Base-by-base conservation (phyloP, 495 filamentous ascomycete genomes). In the Talaromyces thailandensis region DNA sequence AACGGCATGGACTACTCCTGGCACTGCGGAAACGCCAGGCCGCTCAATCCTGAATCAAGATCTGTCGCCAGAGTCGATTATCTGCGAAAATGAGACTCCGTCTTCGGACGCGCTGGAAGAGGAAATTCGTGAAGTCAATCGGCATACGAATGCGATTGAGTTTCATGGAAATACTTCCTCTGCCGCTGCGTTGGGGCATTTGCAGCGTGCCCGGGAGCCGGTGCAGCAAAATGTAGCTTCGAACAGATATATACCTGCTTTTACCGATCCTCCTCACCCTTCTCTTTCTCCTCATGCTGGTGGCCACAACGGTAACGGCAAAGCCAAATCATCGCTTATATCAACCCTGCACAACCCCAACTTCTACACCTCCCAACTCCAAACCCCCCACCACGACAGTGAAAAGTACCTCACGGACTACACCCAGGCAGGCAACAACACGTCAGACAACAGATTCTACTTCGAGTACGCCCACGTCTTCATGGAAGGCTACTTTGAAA, bases 401-500 rank as follows among this genome's bases (percentile, higher is more conserved):
- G 25, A 32, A 2, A 26, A 31, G 8, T 28, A 18, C 5, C 64
- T 75, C 29, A 69, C 69, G 9, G 67, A 71, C 16, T 68, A 71
- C 4, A 76, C 2, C 18, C 7, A 75, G 29, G 14, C 12, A 3
- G 35, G 14, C 2, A 40, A 16, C 14, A 40, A 16, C 14, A 40
- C 35, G 16, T 40, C 35, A 12, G 14, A n/a, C 35, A 40, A 40
- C 14, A 40, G 35, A n/a, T 77, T 73, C 53, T 76, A 77, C 50
- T 75, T 77, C 26, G 73, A 75, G 9, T 70, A 75, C 24, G 75
- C 75, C 1, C 73, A 77, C 64, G 62, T 72, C 1, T 77, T 77
- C 35, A 77, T 77, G 67, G 75, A 72, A 64, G 75, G 73, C 6
- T 77, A 77, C 64, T 77, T 77, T 53, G 72, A 75, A 61, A 75